phyloP scores from a whole-genome alignment of 768 basidiomycete species.

The Hysterangium stoloniferum region DNA sequence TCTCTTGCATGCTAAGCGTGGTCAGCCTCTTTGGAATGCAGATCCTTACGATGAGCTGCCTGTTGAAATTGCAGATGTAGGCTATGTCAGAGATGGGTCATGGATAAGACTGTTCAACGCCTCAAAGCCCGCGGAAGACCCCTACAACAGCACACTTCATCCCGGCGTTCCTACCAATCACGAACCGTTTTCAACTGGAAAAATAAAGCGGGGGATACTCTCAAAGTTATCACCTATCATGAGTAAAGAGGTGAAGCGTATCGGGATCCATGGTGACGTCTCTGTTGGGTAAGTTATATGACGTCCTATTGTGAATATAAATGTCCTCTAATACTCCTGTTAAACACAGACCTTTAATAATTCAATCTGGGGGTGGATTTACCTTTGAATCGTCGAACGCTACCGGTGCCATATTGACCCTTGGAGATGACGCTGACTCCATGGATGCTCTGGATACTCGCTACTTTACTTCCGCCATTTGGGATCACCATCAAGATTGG shows the following conservation, averaged over 20 bases:
- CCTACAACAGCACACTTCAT: not conserved
- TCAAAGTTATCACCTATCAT: not conserved
- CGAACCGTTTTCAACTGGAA: not conserved
- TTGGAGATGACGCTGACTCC: not conserved
- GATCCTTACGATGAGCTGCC: not conserved
- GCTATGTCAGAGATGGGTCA: not conserved
- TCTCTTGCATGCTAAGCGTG: not conserved
- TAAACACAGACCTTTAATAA: not conserved
- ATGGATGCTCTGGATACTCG: not conserved
- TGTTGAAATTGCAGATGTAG: conserved; percentile 1
- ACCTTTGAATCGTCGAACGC: not conserved
- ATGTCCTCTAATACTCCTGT: not conserved
- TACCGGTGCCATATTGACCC: not conserved
- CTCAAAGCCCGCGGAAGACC: not conserved
- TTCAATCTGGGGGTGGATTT: not conserved
- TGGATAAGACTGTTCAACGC: not conserved
- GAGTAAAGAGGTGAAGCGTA: not conserved
- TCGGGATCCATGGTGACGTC: not conserved
- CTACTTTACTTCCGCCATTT: too few relatives aligned
- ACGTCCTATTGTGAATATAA: too few relatives aligned
- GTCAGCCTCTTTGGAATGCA: not conserved
- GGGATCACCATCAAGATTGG: too few relatives aligned
- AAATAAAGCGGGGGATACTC: not conserved
- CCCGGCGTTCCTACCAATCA: not conserved
- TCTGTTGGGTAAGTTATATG: not conserved